A percentile compares a stretch with the other conserved stretches of the same genome.
These are phyloP conservation scores for Verticillium isaacii DNA, from an alignment of 2,329 filamentous ascomycete genomes.

Conservation along the genomic window DNA sequence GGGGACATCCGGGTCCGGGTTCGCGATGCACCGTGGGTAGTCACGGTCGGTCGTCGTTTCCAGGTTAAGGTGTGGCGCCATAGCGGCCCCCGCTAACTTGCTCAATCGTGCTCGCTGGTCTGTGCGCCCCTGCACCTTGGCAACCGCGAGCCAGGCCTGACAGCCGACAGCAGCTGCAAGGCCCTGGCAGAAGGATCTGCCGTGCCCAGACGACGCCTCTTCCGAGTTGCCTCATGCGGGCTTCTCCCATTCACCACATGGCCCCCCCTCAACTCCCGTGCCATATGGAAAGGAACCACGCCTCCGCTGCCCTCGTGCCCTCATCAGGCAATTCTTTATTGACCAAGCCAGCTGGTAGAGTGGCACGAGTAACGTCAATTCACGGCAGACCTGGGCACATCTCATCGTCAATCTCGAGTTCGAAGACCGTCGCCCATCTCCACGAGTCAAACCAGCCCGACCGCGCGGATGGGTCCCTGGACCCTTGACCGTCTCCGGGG, in stretches of 20 bases:
- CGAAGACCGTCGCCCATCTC: not conserved
- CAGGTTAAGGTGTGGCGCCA: not conserved
- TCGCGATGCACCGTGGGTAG: not conserved
- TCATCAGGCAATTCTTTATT: not conserved
- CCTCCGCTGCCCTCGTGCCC: not conserved
- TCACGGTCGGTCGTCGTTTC: not conserved
- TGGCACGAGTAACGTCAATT: not conserved
- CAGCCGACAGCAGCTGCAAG: not conserved
- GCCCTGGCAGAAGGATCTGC: not conserved
- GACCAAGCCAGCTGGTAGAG: not conserved
- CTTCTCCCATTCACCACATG: not conserved
- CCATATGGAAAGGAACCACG: not conserved
- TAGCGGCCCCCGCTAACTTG: not conserved
- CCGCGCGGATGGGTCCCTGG: not conserved
- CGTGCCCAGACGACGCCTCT: not conserved
- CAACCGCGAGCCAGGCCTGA: too few species aligned
- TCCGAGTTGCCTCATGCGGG: not conserved
- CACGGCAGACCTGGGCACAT: not conserved
- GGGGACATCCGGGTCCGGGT: not conserved
- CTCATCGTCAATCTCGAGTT: not conserved
- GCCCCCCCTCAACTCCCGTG: not conserved
- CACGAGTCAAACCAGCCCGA: not conserved
- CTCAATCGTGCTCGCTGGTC: constrained; percentile 1
- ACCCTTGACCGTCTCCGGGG: not conserved
- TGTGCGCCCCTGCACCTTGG: not conserved